Evolutionary conservation across 306 rosid species (phyloP).

Genomic region (Boehmeria nivea): DNA sequence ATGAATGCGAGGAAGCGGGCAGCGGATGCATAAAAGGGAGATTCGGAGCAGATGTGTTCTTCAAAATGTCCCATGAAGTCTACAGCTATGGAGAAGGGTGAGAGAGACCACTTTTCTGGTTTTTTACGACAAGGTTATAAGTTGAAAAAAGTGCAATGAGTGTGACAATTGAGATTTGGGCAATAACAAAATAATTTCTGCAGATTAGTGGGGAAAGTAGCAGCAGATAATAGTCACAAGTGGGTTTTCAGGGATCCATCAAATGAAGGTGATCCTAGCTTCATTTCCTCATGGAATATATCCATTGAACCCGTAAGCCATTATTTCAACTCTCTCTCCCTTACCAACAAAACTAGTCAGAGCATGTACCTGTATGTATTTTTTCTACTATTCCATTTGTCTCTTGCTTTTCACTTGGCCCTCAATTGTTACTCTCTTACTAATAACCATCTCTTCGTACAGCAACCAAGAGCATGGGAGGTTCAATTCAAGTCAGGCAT

Average conservation of each 20-base stretch:
- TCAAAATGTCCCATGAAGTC: conserved; percentile 98
- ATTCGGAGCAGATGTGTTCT: conserved; percentile 83
- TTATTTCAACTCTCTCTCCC: too few relatives aligned
- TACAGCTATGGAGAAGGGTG: conserved; percentile 94
- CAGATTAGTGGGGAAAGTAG: conserved; percentile 79
- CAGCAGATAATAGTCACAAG: conserved; percentile 77
- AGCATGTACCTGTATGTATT: neutral
- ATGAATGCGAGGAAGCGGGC: conserved; percentile 62
- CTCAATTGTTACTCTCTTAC: too few relatives aligned
- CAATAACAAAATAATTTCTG: conserved; percentile 18
- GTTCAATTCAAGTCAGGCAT: conserved; percentile 81
- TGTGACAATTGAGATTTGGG: neutral
- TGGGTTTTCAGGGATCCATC: conserved; percentile 68
- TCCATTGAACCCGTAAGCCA: conserved; percentile 59
- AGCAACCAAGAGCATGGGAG: conserved; percentile 92
- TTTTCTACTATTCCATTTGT: neutral
- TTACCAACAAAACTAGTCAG: too few relatives aligned
- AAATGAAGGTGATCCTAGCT: conserved; percentile 53
- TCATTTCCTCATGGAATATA: conserved; percentile 66
- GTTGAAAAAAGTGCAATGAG: neutral
- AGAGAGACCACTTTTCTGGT: conserved; percentile 10
- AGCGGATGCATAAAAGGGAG: conserved; percentile 40
- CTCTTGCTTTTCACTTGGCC: too few relatives aligned
- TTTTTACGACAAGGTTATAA: too few relatives aligned
- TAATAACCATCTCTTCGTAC: neutral